phyloP scores from a whole-genome alignment of 1,284 basidiomycete genomes.

The Austropuccinia psidii region DNA sequence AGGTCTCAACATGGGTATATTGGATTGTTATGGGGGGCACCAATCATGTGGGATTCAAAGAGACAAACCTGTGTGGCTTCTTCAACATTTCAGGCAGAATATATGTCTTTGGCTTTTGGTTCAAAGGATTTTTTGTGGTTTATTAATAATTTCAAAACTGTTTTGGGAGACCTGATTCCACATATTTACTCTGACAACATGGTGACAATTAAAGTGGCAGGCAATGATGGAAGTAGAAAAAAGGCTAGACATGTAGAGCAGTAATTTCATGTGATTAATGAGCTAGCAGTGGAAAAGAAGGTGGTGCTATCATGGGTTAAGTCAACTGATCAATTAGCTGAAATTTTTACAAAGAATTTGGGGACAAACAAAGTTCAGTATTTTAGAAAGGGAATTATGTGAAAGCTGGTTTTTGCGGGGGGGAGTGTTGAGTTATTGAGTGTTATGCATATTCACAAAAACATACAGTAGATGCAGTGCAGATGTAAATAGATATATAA shows the following conservation, averaged over 20 bases:
- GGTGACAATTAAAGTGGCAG: neutral
- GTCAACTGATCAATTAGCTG: neutral
- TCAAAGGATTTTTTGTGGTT: neutral
- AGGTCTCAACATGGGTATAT: neutral
- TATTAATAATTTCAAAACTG: neutral
- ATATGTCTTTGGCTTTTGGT: neutral
- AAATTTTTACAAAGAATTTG: neutral
- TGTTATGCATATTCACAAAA: no score
- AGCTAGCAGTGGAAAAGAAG: neutral
- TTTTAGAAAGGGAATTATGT: no score
- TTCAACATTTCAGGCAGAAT: neutral
- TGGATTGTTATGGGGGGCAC: neutral
- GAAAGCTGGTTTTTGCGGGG: no score
- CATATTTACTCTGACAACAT: neutral
- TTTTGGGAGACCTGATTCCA: neutral
- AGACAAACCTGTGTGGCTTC: neutral
- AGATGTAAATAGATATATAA: no score
- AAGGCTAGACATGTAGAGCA: neutral
- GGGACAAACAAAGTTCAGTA: neutral
- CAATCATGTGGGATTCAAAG: neutral
- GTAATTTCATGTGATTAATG: constrained; percentile 7
- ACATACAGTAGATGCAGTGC: no score
- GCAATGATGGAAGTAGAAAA: neutral
- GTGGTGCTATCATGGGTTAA: neutral
- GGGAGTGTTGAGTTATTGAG: no score